Percentiles rank a stretch among this genome's conserved stretches.
phyloP scores from a whole-genome alignment of 768 basidiomycete genomes.

The Coprinopsis cinerea region DNA sequence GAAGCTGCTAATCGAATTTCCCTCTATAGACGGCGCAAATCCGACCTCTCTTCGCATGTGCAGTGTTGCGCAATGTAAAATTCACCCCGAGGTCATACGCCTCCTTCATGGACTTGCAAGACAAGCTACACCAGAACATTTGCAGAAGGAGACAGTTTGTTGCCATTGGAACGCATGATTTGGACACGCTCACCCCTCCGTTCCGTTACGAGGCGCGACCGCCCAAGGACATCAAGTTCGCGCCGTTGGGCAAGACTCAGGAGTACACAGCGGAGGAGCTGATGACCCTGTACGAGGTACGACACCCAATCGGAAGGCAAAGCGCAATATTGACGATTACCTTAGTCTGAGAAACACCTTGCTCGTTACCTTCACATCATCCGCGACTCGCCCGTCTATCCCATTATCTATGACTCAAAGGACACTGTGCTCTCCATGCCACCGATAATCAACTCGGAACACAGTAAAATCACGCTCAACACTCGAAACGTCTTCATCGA shows the following conservation, averaged over 20 bases:
- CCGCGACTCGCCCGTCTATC: constrained; percentile 92
- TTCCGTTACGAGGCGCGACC: constrained; percentile 82
- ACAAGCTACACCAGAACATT: constrained; percentile 96
- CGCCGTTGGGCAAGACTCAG: constrained; percentile 74
- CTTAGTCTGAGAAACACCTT: constrained; percentile 87
- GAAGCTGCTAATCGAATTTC: constrained; percentile 1
- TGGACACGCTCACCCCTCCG: constrained; percentile 82
- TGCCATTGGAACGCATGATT: constrained; percentile 95
- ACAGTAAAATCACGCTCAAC: constrained; percentile 93
- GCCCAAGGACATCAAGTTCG: constrained; percentile 88
- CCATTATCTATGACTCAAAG: constrained; percentile 90
- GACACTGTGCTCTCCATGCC: constrained; percentile 94
- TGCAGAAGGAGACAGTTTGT: constrained; percentile 87
- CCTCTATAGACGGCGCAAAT: constrained; percentile 62
- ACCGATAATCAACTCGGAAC: constrained; percentile 96
- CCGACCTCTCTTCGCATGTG: constrained; percentile 87
- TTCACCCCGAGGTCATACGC: constrained; percentile 88
- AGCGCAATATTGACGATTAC: background rate
- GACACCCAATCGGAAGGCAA: constrained; percentile 10
- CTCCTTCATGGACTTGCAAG: constrained; percentile 98
- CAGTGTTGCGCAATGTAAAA: constrained; percentile 82
- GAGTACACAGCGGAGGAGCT: constrained; percentile 84
- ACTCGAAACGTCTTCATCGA: constrained; percentile 96
- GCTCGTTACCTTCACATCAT: constrained; percentile 88
- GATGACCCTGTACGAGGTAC: constrained; percentile 90